phyloP scores from a whole-genome alignment of 2,329 filamentous ascomycete species.

The Trichoderma atrobrunneum region DNA sequence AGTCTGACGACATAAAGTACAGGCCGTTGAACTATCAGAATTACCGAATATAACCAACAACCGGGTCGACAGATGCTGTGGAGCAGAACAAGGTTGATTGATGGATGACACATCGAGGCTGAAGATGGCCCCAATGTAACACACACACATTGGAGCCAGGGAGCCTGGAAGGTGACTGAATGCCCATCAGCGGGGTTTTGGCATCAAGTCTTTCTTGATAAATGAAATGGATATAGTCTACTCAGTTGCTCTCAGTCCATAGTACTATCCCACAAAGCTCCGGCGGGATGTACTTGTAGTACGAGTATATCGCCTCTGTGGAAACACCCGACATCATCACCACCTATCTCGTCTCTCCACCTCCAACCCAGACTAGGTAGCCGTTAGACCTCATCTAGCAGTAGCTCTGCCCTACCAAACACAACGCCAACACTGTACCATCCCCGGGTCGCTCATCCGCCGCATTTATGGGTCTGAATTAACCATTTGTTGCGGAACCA shows the following conservation, averaged over 20 bases:
- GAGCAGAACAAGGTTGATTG: not conserved
- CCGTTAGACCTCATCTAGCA: not conserved
- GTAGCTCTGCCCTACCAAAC: not conserved
- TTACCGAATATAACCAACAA: not conserved
- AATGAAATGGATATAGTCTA: not conserved
- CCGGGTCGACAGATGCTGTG: not conserved
- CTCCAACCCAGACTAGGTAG: not conserved
- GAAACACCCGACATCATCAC: not conserved
- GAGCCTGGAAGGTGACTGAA: not conserved
- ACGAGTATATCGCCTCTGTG: not conserved
- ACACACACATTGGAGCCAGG: too few relatives aligned
- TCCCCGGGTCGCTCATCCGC: not conserved
- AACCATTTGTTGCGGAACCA: not conserved
- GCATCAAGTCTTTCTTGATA: not conserved
- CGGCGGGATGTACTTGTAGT: too few relatives aligned
- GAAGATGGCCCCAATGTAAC: not conserved
- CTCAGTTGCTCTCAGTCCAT: not conserved
- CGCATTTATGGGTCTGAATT: not conserved
- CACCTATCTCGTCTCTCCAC: not conserved
- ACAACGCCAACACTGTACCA: not conserved
- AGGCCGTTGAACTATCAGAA: not conserved
- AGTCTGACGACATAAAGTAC: not conserved
- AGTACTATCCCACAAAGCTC: not conserved
- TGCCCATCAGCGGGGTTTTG: not conserved
- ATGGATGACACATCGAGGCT: not conserved